These are phyloP conservation scores for Cicer judaicum DNA, from an alignment of 306 rosid genomes.

Conservation along the genomic window DNA sequence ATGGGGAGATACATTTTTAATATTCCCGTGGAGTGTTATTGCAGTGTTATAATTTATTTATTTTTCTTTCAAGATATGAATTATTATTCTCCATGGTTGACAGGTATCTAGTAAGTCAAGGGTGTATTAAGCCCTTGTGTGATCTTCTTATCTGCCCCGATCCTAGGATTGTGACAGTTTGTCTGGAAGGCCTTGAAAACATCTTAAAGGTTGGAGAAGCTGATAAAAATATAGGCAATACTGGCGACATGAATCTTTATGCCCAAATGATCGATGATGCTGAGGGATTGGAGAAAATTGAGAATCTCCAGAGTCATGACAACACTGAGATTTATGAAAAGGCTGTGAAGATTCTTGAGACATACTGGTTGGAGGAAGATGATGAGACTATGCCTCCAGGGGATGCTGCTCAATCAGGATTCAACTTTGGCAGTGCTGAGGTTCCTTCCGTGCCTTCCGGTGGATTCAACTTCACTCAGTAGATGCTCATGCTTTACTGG, in stretches of 20 bases:
- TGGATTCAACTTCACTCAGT: constrained; percentile 86
- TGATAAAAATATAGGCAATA: constrained; percentile 66
- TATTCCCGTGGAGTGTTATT: constrained; percentile 3
- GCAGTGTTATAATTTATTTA: background rate
- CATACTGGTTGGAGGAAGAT: constrained; percentile 96
- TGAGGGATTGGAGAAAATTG: constrained; percentile 95
- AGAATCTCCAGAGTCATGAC: constrained; percentile 90
- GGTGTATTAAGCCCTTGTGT: constrained; percentile 60
- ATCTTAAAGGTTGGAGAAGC: constrained; percentile 96
- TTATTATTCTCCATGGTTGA: constrained; percentile 26
- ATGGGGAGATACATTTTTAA: constrained; percentile 30
- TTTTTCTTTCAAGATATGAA: constrained; percentile 4
- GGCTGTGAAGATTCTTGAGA: constrained; percentile 92
- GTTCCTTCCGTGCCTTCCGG: constrained; percentile 80
- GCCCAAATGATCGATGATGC: constrained; percentile 90
- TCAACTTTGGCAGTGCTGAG: constrained; percentile 69
- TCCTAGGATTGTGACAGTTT: constrained; percentile 91
- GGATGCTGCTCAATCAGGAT: constrained; percentile 67
- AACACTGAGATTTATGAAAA: constrained; percentile 94
- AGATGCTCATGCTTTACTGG: constrained; percentile 50
- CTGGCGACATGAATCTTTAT: constrained; percentile 72
- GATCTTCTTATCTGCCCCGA: constrained; percentile 79
- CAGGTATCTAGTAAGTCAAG: constrained; percentile 54
- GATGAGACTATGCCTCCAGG: constrained; percentile 98
- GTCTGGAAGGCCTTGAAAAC: constrained; percentile 96